Conservation (phyloP, 2,329 filamentous ascomycete species). For the Fusarium multiceps region DNA sequence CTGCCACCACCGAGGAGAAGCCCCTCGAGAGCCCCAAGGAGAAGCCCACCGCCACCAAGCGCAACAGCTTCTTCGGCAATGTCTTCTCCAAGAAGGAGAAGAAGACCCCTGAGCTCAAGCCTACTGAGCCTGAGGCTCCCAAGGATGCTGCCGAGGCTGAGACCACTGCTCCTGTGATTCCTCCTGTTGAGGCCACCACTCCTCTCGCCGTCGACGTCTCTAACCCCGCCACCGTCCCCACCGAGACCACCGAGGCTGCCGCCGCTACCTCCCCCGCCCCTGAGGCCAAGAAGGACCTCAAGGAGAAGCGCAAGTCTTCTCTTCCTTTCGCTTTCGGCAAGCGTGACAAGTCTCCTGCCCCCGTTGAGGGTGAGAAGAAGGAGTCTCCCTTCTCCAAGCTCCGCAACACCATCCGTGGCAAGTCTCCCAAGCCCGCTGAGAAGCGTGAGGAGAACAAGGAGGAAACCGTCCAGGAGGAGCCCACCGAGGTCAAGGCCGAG, state of each 20-base stretch:
- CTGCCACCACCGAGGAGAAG: constrained; percentile 49
- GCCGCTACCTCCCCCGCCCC: constrained; percentile 56
- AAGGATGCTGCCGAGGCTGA: constrained; percentile 61
- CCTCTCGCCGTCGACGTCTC: constrained; percentile 67
- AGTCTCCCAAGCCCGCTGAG: constrained; percentile 54
- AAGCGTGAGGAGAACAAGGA: constrained; percentile 52
- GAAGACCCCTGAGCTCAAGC: constrained; percentile 66
- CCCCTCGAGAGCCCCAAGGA: constrained; percentile 56
- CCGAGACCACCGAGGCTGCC: constrained; percentile 60
- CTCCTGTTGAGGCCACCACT: constrained; percentile 67
- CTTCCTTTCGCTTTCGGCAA: constrained; percentile 79
- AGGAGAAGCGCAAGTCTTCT: constrained; percentile 88
- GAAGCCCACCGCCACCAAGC: constrained; percentile 61
- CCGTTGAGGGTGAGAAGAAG: constrained; percentile 71
- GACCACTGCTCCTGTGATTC: constrained; percentile 68
- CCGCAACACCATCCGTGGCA: constrained; percentile 66
- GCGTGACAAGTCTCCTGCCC: constrained; percentile 73
- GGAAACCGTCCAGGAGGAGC: constrained; percentile 54
- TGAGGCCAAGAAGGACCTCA: constrained; percentile 71
- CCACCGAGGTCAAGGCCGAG: constrained; percentile 53
- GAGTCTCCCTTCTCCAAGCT: constrained; percentile 71
- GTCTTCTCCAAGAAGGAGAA: constrained; percentile 68
- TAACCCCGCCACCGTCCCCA: constrained; percentile 58
- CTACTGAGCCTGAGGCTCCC: constrained; percentile 53
- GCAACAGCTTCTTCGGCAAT: constrained; percentile 66